phyloP scores from a whole-genome alignment of 257 asterid species.

The Ajuga chamaepitys region DNA sequence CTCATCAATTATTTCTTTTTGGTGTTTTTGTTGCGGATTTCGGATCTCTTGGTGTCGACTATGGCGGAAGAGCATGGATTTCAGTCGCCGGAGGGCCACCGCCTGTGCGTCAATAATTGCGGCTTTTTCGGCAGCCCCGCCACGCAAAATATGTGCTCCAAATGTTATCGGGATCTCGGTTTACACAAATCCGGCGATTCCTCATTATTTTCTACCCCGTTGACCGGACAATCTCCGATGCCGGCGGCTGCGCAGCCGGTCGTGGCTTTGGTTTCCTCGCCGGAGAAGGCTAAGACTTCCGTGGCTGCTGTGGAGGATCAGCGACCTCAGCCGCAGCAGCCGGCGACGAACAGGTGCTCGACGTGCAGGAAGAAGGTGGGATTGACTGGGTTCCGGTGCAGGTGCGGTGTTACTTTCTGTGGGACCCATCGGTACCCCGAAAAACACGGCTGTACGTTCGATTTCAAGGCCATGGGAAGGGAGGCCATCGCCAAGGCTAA shows the following conservation, averaged over 20 bases:
- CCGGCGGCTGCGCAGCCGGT: background rate
- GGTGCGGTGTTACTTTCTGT: conserved; percentile 79
- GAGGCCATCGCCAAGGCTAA: conserved; percentile 88
- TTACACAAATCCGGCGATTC: conserved; percentile 25
- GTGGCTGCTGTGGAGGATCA: conserved; percentile 19
- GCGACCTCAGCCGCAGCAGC: conserved; percentile 26
- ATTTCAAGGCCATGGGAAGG: conserved; percentile 71
- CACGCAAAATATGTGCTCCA: conserved; percentile 68
- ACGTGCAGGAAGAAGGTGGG: conserved; percentile 76
- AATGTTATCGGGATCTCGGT: conserved; percentile 55
- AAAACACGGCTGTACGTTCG: conserved; percentile 65
- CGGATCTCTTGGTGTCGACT: background rate
- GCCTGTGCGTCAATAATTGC: conserved; percentile 71
- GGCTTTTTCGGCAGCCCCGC: conserved; percentile 84
- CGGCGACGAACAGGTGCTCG: conserved; percentile 51
- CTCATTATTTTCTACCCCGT: conserved; percentile 18
- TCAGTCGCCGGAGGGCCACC: conserved; percentile 72
- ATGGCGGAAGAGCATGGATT: conserved; percentile 93
- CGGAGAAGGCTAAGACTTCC: conserved; percentile 15
- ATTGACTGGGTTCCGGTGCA: conserved; percentile 72
- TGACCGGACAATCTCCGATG: background rate
- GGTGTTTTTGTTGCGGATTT: background rate
- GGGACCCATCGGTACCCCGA: conserved; percentile 91
- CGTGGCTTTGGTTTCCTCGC: background rate
- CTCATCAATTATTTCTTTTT: no score